Base-by-base conservation (phyloP, 2,329 filamentous ascomycete species). In the Xylaria sp. region DNA sequence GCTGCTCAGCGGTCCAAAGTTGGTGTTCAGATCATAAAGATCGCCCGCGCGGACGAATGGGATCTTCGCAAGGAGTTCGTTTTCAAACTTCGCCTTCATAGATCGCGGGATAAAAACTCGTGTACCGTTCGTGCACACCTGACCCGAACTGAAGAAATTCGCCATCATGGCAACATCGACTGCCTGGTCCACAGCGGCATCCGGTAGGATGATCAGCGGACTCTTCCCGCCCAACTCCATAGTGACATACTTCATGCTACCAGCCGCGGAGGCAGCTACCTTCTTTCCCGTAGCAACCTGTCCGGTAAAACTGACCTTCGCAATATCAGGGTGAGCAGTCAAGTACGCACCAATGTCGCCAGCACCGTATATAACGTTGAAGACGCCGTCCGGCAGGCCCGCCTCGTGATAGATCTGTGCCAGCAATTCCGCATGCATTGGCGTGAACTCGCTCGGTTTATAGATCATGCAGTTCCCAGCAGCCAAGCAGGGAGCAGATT, bases 201-300 rank as follows among this genome's bases (percentile, higher is more conserved):
- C 91, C 0, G 90, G 89, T 0, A 96, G 83, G 52, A 96, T 80
- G 54, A 96, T 79, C 48, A 91, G 79, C 0, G 91, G 90, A 61
- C 87, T 91, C 77, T 96, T 96, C 54, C 92, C 92, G 57, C 92
- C 92, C 0, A 96, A 82, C 76, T 96, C 92, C 89, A 95, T 92
- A 18, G 92, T 96, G 53, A 94, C 87, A 71, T 92, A 91, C 76
- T 95, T 95, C 88, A 95, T 92, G 67, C 83, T 84, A 37, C 83
- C 84, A 1, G 89, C 87, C 2, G 91, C 91, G 42, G 86, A 79
- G 49, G 83, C 83, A 8, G 91, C 91, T 8, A 96, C 91, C 72
- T 91, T 93, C 75, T 84, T 83, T 11, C 92, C 91, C 0, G 91
- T 96, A 60, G 84, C 82, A 30, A 95, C 91, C 72, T 95, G 91